A percentile compares a stretch with the other conserved stretches of the same genome.
Conservation (phyloP, 345 rosid species). For the Pseudoturritis turrita region DNA sequence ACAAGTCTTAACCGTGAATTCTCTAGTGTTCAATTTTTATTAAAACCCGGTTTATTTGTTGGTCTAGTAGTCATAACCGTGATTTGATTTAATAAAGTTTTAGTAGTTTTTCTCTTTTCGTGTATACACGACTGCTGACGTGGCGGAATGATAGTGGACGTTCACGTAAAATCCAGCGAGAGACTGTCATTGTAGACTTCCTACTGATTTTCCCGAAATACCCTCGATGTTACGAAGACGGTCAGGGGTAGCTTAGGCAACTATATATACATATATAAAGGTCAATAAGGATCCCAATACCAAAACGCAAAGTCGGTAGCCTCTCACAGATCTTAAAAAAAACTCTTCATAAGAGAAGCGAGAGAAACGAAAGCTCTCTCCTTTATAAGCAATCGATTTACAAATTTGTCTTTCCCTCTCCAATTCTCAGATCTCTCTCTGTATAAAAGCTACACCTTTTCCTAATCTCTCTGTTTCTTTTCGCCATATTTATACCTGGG, state of each 20-base stretch:
- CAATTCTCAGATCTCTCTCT: constrained; percentile 1
- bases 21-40: background rate
- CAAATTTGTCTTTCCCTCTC: constrained; percentile 23
- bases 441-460: constrained; percentile 3
- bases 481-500: background rate
- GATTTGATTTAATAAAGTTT: background rate
- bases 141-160: constrained; percentile 1
- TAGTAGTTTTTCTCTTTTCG: no score
- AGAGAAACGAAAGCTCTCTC: background rate
- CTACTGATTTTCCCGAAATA: background rate
- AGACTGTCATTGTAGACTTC: background rate
- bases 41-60: background rate
- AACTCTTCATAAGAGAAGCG: constrained; percentile 10
- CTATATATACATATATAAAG: background rate
- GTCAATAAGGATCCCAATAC: background rate
- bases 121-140: background rate
- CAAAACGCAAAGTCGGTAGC: constrained; percentile 1
- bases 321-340: constrained; percentile 30
- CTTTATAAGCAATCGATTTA: constrained; percentile 24
- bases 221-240: background rate
- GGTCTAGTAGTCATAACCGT: background rate
- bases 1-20: background rate
- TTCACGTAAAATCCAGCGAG: background rate
- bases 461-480: background rate
- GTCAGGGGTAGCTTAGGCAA: constrained; percentile 17